These are phyloP conservation scores for Podaxis rugospora DNA, from an alignment of 768 basidiomycete species.

Conservation along the genomic window DNA sequence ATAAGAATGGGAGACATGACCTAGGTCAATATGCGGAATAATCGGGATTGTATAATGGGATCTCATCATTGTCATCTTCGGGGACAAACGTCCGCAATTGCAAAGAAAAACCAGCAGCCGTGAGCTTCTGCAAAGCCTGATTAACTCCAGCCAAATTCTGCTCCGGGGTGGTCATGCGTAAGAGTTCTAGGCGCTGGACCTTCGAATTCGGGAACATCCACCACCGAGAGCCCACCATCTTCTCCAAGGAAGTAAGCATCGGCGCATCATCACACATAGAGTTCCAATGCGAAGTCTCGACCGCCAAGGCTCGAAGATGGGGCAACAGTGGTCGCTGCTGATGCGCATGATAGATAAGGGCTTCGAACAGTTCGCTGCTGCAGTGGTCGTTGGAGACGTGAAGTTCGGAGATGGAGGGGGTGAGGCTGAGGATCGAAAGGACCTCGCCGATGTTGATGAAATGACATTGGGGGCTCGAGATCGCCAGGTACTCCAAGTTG, in stretches of 20 bases:
- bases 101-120: neutral
- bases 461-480: neutral
- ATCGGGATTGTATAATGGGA: neutral
- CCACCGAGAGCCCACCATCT: neutral
- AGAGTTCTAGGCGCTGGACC: neutral
- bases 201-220: neutral
- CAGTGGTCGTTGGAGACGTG: neutral
- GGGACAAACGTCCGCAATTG: neutral
- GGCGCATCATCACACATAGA: neutral
- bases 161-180: neutral
- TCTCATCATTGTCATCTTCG: neutral
- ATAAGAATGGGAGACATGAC: neutral
- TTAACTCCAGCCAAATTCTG: neutral
- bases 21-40: neutral
- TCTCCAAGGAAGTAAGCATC: neutral
- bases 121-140: neutral
- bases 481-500: neutral
- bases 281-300: neutral
- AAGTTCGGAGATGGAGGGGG: neutral
- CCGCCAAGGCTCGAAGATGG: neutral
- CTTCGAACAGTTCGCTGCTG: neutral
- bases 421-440: neutral
- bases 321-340: constrained; percentile 4
- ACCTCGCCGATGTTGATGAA: neutral
- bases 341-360: constrained; percentile 2